Percentiles rank a stretch among this genome's conserved stretches.
phyloP scores from a whole-genome alignment of 257 asterid genomes.

The Solanum tarapatanum region DNA sequence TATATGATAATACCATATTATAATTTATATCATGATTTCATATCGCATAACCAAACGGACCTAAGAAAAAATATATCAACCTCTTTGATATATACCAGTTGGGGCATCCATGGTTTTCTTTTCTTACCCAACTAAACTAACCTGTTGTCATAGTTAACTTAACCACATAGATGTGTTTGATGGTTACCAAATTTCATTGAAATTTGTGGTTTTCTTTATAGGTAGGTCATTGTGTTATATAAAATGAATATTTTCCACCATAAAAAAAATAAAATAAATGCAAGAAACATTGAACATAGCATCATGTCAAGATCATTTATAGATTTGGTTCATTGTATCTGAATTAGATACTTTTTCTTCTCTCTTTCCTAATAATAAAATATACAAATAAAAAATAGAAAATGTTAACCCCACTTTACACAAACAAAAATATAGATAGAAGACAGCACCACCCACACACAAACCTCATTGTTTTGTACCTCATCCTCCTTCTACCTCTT shows the following conservation, averaged over 20 bases:
- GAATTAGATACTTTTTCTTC: not conserved
- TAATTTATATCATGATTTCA: too few species aligned
- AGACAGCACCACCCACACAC: constrained; percentile 20
- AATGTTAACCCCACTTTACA: constrained; percentile 29
- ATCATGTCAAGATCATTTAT: not conserved
- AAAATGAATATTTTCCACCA: not conserved
- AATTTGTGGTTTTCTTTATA: not conserved
- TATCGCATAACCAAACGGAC: too few species aligned
- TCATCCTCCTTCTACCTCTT: constrained; percentile 2
- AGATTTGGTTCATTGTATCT: constrained; percentile 49
- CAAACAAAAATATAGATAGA: constrained; percentile 30
- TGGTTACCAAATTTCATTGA: not conserved
- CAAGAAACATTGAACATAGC: constrained; percentile 62
- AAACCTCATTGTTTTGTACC: not conserved
- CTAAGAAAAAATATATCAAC: too few species aligned
- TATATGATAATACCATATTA: too few species aligned
- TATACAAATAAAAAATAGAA: not conserved
- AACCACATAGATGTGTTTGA: not conserved
- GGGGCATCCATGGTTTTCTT: not conserved
- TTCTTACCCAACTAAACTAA: not conserved
- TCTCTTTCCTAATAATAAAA: not conserved
- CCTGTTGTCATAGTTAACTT: not conserved
- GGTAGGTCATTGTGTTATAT: not conserved
- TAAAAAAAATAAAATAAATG: not conserved
- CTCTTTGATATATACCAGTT: not conserved